These are phyloP conservation scores for Ophiostoma australiae DNA, from an alignment of 2,329 filamentous ascomycete genomes.

Conservation along the genomic window DNA sequence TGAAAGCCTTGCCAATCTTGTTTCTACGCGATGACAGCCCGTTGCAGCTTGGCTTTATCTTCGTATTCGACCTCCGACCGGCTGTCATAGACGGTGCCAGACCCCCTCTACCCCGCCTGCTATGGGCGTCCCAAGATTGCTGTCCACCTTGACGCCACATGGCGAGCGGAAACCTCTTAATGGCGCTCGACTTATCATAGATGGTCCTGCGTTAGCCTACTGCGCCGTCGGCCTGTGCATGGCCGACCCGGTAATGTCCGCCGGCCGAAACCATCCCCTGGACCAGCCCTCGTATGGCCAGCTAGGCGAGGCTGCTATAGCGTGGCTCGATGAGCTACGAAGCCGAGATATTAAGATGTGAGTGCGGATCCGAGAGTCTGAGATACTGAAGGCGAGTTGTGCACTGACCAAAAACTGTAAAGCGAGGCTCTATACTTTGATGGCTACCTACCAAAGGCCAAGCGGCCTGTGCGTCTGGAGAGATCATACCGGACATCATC, in stretches of 20 bases:
- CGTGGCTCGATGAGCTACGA: constrained; percentile 29
- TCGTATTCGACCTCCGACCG: background rate
- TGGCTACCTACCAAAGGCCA: constrained; percentile 66
- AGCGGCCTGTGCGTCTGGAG: constrained; percentile 56
- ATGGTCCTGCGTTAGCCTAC: constrained; percentile 33
- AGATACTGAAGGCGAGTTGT: background rate
- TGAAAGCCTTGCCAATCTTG: background rate
- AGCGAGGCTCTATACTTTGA: constrained; percentile 79
- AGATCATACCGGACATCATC: constrained; percentile 56
- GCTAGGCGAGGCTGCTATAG: constrained; percentile 27
- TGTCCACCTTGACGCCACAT: constrained; percentile 28
- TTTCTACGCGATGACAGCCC: constrained; percentile 1
- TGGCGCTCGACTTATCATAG: constrained; percentile 28
- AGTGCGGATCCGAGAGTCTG: background rate
- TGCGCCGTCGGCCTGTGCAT: constrained; percentile 27
- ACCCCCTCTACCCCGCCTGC: background rate
- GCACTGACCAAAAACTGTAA: background rate
- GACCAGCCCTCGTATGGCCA: constrained; percentile 27
- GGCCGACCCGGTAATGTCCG: constrained; percentile 6
- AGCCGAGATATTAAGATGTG: constrained; percentile 25
- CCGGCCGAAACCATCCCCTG: constrained; percentile 26
- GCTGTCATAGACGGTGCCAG: background rate
- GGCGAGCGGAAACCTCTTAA: constrained; percentile 27
- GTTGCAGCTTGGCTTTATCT: background rate
- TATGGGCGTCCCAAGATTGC: constrained; percentile 32